Conservation (phyloP, 345 rosid species). For the Punica granatum region DNA sequence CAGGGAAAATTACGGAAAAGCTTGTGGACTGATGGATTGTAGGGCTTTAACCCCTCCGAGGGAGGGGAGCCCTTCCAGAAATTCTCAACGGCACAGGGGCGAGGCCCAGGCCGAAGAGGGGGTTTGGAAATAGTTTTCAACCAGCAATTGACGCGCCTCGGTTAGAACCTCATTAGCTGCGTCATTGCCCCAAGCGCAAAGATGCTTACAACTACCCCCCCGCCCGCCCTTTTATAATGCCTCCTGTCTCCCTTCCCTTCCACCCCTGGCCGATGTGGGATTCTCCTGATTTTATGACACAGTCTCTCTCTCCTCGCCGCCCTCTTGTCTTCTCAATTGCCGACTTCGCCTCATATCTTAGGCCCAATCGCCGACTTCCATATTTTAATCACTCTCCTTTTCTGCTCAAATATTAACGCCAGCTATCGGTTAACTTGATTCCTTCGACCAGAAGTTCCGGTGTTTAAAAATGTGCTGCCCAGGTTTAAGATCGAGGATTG, state of each 20-base stretch:
- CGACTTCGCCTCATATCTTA: no score
- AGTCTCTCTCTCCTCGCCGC: no score
- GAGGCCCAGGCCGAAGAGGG: constrained; percentile 26
- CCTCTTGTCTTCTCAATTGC: no score
- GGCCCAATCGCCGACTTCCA: no score
- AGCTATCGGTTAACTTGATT: no score
- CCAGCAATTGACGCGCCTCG: constrained; percentile 40
- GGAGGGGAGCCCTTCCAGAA: constrained; percentile 35
- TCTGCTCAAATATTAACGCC: no score
- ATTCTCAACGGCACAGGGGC: constrained; percentile 26
- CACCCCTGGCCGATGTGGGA: neutral
- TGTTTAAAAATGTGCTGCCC: no score
- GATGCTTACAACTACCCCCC: neutral
- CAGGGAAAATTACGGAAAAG: neutral
- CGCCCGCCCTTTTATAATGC: neutral
- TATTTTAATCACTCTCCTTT: no score
- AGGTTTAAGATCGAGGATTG: no score
- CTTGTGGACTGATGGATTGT: neutral
- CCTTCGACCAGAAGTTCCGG: no score
- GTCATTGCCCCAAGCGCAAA: constrained; percentile 34
- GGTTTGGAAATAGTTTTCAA: constrained; percentile 45
- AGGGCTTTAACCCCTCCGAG: constrained; percentile 16
- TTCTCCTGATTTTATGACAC: neutral
- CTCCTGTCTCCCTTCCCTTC: neutral
- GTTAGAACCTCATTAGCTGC: constrained; percentile 34